Evolutionary conservation across 202 grass and related monocot genomes (phyloP).

Genomic region (Zoysia matrella): DNA sequence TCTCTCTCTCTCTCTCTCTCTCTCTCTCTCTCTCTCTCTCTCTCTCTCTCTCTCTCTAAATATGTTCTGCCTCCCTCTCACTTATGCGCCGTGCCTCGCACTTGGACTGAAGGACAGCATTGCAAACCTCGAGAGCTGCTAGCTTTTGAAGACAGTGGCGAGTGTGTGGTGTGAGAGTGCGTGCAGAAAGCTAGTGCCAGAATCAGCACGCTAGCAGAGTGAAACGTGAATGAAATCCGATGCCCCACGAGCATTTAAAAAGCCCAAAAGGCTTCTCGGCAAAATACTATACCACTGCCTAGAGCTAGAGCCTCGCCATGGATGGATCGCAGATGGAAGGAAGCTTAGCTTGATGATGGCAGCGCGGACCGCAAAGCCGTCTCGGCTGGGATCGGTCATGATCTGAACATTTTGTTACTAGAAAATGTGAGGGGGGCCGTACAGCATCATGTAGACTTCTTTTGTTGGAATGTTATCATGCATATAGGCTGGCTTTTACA

Average conservation of each 20-base stretch:
- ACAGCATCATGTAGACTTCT: constrained; percentile 32
- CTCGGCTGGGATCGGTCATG: constrained; percentile 21
- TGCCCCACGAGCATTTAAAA: constrained; percentile 34
- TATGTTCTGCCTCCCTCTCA: background rate
- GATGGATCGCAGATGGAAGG: background rate
- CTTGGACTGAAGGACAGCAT: constrained; percentile 2
- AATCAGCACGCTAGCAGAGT: background rate
- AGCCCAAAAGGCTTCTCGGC: background rate
- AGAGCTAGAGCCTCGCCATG: background rate
- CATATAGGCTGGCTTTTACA: constrained; percentile 3
- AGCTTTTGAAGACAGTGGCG: constrained; percentile 41
- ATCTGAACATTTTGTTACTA: background rate
- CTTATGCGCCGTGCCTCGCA: constrained; percentile 7
- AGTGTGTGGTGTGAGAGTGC: constrained; percentile 50
- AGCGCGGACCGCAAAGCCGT: constrained; percentile 34
- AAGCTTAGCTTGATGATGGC: constrained; percentile 3
- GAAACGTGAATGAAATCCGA: constrained; percentile 16
- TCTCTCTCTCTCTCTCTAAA: constrained; percentile 1
- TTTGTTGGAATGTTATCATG: constrained; percentile 34
- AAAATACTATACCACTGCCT: constrained; percentile 3
- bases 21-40: background rate
- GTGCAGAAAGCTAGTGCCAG: constrained; percentile 45
- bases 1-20: constrained; percentile 35
- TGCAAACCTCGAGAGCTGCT: constrained; percentile 5
- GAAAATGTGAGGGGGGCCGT: background rate